Conservation (phyloP, 257 asterid species). For the Plectranthus barbatus region DNA sequence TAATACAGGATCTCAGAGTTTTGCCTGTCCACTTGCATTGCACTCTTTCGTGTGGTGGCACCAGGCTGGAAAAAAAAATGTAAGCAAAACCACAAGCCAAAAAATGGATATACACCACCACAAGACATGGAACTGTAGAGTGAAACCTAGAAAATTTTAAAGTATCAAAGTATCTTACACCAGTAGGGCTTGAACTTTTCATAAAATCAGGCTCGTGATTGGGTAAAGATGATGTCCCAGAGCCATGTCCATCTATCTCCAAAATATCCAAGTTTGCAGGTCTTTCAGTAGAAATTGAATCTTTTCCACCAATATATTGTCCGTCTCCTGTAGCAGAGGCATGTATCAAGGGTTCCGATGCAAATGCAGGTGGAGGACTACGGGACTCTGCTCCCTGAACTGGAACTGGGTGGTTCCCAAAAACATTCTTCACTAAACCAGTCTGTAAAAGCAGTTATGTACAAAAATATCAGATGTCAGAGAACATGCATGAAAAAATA, state of each 20-base stretch:
- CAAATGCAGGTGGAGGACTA: constrained; percentile 82
- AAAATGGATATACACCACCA: not conserved
- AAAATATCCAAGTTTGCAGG: constrained; percentile 47
- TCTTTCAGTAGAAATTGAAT: constrained; percentile 30
- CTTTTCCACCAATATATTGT: constrained; percentile 17
- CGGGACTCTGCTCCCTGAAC: constrained; percentile 45
- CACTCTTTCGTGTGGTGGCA: constrained; percentile 74
- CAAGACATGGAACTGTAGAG: not conserved
- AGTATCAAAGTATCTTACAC: constrained; percentile 35
- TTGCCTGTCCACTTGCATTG: constrained; percentile 61
- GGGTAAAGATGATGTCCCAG: constrained; percentile 45
- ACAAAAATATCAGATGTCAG: constrained; percentile 4
- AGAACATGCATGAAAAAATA: not conserved
- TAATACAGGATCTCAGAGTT: constrained; percentile 69
- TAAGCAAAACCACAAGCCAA: constrained; percentile 5
- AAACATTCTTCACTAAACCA: constrained; percentile 82
- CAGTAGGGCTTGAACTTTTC: constrained; percentile 59
- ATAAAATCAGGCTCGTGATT: constrained; percentile 48
- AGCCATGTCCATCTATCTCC: constrained; percentile 52
- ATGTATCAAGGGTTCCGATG: constrained; percentile 59
- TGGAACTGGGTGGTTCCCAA: constrained; percentile 81
- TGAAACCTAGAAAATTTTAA: not conserved
- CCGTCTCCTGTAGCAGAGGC: constrained; percentile 6
- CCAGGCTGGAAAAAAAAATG: constrained; percentile 46
- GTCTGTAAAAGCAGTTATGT: constrained; percentile 37